Evolutionary conservation across 1,284 basidiomycete genomes (phyloP), one percentile per base, ranked within the genome.

Genomic region (Pterula multifida): DNA sequence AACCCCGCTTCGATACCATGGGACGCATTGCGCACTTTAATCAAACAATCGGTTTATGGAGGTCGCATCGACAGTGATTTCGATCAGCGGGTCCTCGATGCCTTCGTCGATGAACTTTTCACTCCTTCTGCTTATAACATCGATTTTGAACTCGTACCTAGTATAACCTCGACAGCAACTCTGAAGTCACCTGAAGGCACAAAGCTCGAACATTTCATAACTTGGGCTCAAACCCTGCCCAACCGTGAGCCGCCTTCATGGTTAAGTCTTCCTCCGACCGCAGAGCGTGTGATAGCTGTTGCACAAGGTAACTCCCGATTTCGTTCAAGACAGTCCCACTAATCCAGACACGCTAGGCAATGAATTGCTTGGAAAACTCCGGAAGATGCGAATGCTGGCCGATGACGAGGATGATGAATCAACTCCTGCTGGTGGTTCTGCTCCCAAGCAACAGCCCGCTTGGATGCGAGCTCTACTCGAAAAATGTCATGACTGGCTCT

Each of bases 31-130:
- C 76, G 90, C 35, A 88, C 85, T 0, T 75, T 97, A 49, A 77
- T 98, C 68, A 96, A 94, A 63, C 89, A 96, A 63, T 91, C 91
- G 1, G 88, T 97, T 17, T 96, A 97, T 58, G 94, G 94, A 54
- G 94, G 94, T 15, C 74, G 91, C 54, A 73, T 95, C 50, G 94
- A 96, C 68, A 93, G 90, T 54, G 90, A 94, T 64, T 93, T 90
- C 60, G 94, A 98, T 62, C 93, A 95, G 62, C 74, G 77, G 54
- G 84, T 95, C 50, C 73, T 98, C 25, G 89, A 96, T 61, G 81
- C 90, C 13, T 96, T 97, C 60, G 91, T 96, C 23, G 89, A 95
- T 58, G 76, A 74, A 12, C 72, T 96, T 51, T 96, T 98, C 71
- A 90, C 85, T 0, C 76, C 90, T 1, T 65, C 72, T 19, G 87